Evolutionary conservation across 495 filamentous ascomycete genomes (phyloP).

Genomic region (Aspergillus steynii): DNA sequence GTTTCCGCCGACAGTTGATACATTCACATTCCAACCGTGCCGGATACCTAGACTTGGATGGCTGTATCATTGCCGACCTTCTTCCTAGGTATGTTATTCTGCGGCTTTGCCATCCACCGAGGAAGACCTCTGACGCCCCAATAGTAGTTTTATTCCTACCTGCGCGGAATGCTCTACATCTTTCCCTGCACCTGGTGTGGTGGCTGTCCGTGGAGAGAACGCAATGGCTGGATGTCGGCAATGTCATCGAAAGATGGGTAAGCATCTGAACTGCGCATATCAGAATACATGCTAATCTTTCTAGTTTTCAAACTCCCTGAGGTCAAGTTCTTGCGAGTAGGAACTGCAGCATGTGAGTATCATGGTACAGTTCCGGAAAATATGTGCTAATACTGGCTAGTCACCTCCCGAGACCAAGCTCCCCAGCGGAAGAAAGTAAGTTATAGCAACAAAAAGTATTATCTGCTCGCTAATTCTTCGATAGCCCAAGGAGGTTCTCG

Average conservation of each 20-base stretch:
- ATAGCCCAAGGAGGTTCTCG: conserved; percentile 65
- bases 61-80: conserved; percentile 77
- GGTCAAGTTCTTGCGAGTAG: conserved; percentile 76
- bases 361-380: not conserved
- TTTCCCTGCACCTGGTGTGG: conserved; percentile 62
- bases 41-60: conserved; percentile 80
- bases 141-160: conserved; percentile 77
- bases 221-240: conserved; percentile 75
- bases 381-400: conserved; percentile 3
- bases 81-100: conserved; percentile 63
- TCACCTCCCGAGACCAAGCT: conserved; percentile 38
- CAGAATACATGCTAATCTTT: conserved; percentile 1
- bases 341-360: conserved; percentile 49
- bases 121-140: conserved; percentile 8
- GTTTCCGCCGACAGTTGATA: conserved; percentile 72
- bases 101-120: not conserved
- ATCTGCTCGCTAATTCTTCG: conserved; percentile 3
- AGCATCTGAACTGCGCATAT: conserved; percentile 8
- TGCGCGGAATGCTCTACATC: conserved; percentile 77
- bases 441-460: not conserved
- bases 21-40: conserved; percentile 75
- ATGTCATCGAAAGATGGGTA: conserved; percentile 82
- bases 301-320: conserved; percentile 71
- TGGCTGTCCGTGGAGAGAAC: conserved; percentile 72
- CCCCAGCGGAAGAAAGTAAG: conserved; percentile 55